A percentile compares a stretch with the other conserved stretches of the same genome.
phyloP scores from a whole-genome alignment of 2,329 filamentous ascomycete genomes.

The Fusarium mangiferae region DNA sequence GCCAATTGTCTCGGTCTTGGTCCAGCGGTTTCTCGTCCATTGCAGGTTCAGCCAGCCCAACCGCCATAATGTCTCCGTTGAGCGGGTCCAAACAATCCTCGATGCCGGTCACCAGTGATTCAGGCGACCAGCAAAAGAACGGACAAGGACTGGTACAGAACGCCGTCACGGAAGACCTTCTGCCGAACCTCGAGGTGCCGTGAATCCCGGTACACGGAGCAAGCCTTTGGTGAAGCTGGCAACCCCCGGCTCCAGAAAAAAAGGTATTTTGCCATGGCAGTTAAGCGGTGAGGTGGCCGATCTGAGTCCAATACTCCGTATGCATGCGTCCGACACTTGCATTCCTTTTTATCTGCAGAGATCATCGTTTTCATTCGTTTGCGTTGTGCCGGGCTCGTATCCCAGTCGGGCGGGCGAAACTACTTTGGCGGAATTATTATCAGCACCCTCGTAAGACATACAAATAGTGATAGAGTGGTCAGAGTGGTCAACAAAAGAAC shows the following conservation, averaged over 20 bases:
- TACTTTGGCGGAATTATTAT: not conserved
- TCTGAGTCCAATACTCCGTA: not conserved
- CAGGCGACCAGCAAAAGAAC: conserved; percentile 15
- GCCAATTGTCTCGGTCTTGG: conserved; percentile 16
- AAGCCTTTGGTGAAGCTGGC: conserved; percentile 9
- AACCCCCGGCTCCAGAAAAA: not conserved
- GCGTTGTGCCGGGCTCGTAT: not conserved
- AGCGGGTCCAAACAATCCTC: conserved; percentile 17
- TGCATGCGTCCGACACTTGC: conserved; percentile 2
- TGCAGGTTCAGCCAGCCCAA: conserved; percentile 4
- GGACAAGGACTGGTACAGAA: conserved; percentile 11
- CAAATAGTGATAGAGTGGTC: not conserved
- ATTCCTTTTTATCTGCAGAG: conserved; percentile 1
- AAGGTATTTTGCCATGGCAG: not conserved
- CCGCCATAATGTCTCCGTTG: conserved; percentile 12
- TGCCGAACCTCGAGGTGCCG: conserved; percentile 5
- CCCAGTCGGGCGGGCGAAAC: not conserved
- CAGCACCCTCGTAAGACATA: not conserved
- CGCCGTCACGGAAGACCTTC: conserved; percentile 11
- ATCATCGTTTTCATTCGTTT: conserved; percentile 7
- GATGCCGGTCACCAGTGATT: conserved; percentile 13
- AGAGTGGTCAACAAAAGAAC: not conserved
- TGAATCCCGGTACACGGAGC: conserved; percentile 11
- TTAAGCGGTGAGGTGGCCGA: conserved; percentile 10
- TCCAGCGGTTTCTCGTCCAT: conserved; percentile 30